Evolutionary conservation across 1,139 yeast genomes (phyloP), one percentile per base, ranked within the genome.

Genomic region (Meyerozyma athensensis): DNA sequence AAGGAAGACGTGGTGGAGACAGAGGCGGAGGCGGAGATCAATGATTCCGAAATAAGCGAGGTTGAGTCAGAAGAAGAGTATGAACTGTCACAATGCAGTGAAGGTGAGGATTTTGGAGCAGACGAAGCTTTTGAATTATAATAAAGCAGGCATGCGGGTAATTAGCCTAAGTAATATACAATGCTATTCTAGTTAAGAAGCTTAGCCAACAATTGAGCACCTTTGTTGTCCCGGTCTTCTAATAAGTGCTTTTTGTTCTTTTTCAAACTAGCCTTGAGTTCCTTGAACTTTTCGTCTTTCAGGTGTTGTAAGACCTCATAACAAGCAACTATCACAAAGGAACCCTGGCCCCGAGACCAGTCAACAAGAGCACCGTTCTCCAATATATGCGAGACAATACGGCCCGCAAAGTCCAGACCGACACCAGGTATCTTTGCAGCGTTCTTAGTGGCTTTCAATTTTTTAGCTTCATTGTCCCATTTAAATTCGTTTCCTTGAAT

Each of bases 271-370:
- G 74, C 69, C 45, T 67, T 56, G 45, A 87, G 76, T 28, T 63
- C 58, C 57, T 59, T 72, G 53, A 59, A 69, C 41, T 55, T 63
- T 26, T 38, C 30, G 22, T 58, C 54, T 19, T 58, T 53, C 52
- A 51, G 58, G 33, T 56, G 45, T 40, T 59, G 53, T 53, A 69
- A 65, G n/a, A 72, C 72, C 59, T 84, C 94, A 48, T 61, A 75
- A 10, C 80, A 59, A 2, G 89, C 74, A 34, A 87, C 90, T 36
- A 90, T 70, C 13, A 86, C 87, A 55, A 92, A 90, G 3, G 96
- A 81, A 24, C 94, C 86, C 45, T 77, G 79, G 36, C 87, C 86
- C 35, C 76, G 63, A 34, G 83, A 75, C 97, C 97, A 90, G 40
- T 68, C 72, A 31, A 63, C 64, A 31, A 86, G 62, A 38, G 72